Conservation (phyloP, 148 eudicot genomes). For the Nepenthes gracilis region DNA sequence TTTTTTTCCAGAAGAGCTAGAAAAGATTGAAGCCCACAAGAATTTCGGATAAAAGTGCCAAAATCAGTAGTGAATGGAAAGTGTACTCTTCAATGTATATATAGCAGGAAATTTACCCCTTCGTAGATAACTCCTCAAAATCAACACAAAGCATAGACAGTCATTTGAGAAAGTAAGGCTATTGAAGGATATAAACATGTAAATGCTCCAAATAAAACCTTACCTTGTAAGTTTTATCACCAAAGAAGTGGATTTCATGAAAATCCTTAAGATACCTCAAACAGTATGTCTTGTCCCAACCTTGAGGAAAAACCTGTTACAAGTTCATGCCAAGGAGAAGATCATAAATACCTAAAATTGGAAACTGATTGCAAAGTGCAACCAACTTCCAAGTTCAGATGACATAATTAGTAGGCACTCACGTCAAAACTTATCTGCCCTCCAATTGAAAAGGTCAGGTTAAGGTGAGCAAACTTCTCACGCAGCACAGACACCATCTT, state of each 20-base stretch:
- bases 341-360: not conserved
- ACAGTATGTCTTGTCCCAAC: constrained; percentile 98
- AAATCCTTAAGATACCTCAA: constrained; percentile 69
- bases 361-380: constrained; percentile 3
- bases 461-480: constrained; percentile 77
- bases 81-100: no score
- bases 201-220: not conserved
- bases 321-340: not conserved
- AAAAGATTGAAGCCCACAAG: no score
- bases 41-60: no score
- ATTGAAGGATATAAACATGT: no score
- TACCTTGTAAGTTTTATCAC: constrained; percentile 97
- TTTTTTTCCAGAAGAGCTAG: no score
- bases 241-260: constrained; percentile 87
- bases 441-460: constrained; percentile 83
- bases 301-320: constrained; percentile 77
- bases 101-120: no score
- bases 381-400: constrained; percentile 4
- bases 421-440: constrained; percentile 98
- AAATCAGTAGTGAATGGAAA: no score
- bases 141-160: no score
- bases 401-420: constrained; percentile 12
- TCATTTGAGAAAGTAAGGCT: no score
- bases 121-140: no score
- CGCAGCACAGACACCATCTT: constrained; percentile 81